Evolutionary conservation across 495 filamentous ascomycete genomes (phyloP).

Genomic region (Lindgomyces ingoldianus): DNA sequence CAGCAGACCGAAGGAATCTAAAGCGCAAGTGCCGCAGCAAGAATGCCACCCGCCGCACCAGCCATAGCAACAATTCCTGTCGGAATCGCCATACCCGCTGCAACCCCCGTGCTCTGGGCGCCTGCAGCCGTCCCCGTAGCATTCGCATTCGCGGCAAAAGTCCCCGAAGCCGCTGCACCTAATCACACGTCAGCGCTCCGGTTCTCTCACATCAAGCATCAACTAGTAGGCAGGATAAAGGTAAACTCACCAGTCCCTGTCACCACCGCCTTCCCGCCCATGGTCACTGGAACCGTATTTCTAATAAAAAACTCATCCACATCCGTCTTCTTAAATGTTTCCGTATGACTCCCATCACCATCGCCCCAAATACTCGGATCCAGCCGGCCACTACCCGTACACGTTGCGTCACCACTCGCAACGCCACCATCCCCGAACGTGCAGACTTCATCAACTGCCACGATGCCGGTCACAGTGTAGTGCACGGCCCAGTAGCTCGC

Average conservation of each 20-base stretch:
- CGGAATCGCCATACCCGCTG: neutral
- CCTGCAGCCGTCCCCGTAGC: neutral
- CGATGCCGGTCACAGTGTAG: conserved; percentile 1
- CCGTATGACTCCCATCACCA: neutral
- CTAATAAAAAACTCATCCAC: conserved; percentile 2
- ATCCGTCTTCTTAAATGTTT: neutral
- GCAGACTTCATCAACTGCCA: neutral
- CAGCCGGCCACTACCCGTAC: neutral
- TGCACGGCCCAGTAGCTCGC: conserved; percentile 10
- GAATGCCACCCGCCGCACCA: neutral
- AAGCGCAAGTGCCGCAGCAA: neutral
- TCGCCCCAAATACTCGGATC: neutral
- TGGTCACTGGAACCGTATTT: neutral
- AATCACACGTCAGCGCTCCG: neutral
- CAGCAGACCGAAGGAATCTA: neutral
- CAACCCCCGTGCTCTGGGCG: conserved; percentile 1
- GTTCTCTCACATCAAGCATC: no score
- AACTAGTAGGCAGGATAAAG: no score
- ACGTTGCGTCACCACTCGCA: neutral
- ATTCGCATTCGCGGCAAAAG: neutral
- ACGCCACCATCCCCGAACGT: conserved; percentile 4
- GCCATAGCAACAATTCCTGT: neutral
- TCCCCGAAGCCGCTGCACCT: neutral
- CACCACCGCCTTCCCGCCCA: neutral
- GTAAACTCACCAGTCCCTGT: neutral